Percentiles rank a stretch among this genome's conserved stretches.
Evolutionary conservation across 2,329 filamentous ascomycete species (phyloP).

Genomic region (Colletotrichum spaethianum): DNA sequence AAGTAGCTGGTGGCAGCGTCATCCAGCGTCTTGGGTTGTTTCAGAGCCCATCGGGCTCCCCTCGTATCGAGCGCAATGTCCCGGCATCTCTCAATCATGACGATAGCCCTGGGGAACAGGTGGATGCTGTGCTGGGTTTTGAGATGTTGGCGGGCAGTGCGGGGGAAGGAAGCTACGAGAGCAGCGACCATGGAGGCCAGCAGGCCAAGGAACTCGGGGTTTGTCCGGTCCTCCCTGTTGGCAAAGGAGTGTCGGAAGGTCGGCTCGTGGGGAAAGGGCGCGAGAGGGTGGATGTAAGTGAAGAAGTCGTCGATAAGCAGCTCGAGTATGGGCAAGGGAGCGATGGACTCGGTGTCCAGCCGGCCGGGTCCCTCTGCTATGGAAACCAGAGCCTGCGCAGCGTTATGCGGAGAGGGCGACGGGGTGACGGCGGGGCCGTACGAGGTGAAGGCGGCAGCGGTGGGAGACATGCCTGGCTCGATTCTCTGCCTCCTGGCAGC

Average conservation of each 20-base stretch:
- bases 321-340: constrained; percentile 76
- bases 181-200: constrained; percentile 81
- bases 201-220: constrained; percentile 77
- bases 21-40: constrained; percentile 64
- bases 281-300: constrained; percentile 83
- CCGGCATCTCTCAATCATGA: constrained; percentile 79
- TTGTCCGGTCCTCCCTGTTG: constrained; percentile 75
- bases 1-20: constrained; percentile 83
- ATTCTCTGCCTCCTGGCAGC: constrained; percentile 64
- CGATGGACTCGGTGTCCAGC: constrained; percentile 79
- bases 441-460: constrained; percentile 14
- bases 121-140: constrained; percentile 76
- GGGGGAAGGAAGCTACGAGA: constrained; percentile 82
- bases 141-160: constrained; percentile 78
- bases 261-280: constrained; percentile 84
- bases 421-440: constrained; percentile 39
- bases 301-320: constrained; percentile 86
- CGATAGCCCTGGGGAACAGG: constrained; percentile 77
- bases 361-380: constrained; percentile 55
- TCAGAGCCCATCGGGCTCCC: constrained; percentile 66
- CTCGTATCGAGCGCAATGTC: constrained; percentile 78
- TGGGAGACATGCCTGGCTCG: constrained; percentile 47
- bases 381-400: constrained; percentile 64
- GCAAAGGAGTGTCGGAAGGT: constrained; percentile 80
- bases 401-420: constrained; percentile 61